Base-by-base conservation (phyloP, 345 rosid species). In the Eucalyptus tenuipes region DNA sequence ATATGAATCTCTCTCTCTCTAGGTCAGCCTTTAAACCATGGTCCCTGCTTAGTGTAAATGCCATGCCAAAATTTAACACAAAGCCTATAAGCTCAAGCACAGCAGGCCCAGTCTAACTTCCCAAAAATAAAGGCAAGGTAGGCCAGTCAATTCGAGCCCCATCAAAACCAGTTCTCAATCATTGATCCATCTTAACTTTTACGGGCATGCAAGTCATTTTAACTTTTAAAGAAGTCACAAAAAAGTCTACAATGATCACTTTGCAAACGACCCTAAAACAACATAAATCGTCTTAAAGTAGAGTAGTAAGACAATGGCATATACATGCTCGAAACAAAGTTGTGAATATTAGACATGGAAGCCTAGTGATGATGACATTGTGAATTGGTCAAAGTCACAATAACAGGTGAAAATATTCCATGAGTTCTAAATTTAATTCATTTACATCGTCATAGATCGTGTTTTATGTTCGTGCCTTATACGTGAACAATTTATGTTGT, bases 371-470 rank as follows among this genome's bases (percentile, higher is more conserved):
- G 20, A 7, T 29, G 75, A n/a, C 10, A 66, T 8, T 15, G 10
- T 16, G 40, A 15, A 31, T 1, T 10, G 22, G 0, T 3, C 0
- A 0, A 3, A 59, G 0, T 8, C 8, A 1, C 4, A 0, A 59
- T 13, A 12, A 0, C 4, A 59, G 0, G 31, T 59, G 31, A 59
- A 27, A 59, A 27, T 59, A 1, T 1, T 5, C 2, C 8, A 9
- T 16, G 33, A 31, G 10, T 68, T 68, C 7, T 8, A 68, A 68
- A 68, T 68, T 31, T 16, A 1, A 15, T 68, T 1, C 79, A 31
- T 31, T 59, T 64, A n/a, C 8, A 7, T 13, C 8, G 0, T 33
- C 42, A 1, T 16, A 4, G 12, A 17, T 31, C 1, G 1, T 16
- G 40, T 31, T 55, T 31, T 68, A 16, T 17, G 40, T 7, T 15